phyloP scores from a whole-genome alignment of 495 filamentous ascomycete genomes.

The Penicillium simplicissimum region DNA sequence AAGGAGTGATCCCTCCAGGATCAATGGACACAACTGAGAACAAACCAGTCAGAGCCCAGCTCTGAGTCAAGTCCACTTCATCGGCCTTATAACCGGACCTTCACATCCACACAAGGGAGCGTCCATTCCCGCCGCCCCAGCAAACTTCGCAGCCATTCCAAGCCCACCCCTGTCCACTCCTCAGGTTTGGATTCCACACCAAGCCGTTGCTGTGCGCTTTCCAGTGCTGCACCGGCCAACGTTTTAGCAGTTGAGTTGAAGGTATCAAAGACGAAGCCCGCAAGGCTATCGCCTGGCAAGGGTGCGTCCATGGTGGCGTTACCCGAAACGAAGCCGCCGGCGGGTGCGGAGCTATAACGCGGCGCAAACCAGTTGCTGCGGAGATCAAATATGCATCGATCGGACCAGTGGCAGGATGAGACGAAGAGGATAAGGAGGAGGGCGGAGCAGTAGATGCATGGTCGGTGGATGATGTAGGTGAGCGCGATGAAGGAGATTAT shows the following conservation, averaged over 20 bases:
- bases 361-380: conserved; percentile 82
- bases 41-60: neutral
- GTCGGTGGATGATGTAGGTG: conserved; percentile 86
- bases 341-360: conserved; percentile 44
- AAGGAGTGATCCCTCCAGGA: too few species aligned
- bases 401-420: conserved; percentile 89
- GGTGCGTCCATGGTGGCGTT: conserved; percentile 25
- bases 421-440: conserved; percentile 86
- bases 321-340: conserved; percentile 18
- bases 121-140: conserved; percentile 78
- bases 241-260: conserved; percentile 69
- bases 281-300: conserved; percentile 33
- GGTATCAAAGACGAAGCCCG: conserved; percentile 57
- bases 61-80: neutral
- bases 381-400: conserved; percentile 85
- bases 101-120: conserved; percentile 80
- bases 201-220: conserved; percentile 56
- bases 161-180: conserved; percentile 78
- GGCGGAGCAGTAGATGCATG: conserved; percentile 88
- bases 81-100: conserved; percentile 60
- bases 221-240: conserved; percentile 64
- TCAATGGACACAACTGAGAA: neutral
- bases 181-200: conserved; percentile 26
- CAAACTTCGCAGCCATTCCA: conserved; percentile 79
- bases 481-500: conserved; percentile 87